phyloP scores from a whole-genome alignment of 495 filamentous ascomycete species.

The Aspergillus asperescens region DNA sequence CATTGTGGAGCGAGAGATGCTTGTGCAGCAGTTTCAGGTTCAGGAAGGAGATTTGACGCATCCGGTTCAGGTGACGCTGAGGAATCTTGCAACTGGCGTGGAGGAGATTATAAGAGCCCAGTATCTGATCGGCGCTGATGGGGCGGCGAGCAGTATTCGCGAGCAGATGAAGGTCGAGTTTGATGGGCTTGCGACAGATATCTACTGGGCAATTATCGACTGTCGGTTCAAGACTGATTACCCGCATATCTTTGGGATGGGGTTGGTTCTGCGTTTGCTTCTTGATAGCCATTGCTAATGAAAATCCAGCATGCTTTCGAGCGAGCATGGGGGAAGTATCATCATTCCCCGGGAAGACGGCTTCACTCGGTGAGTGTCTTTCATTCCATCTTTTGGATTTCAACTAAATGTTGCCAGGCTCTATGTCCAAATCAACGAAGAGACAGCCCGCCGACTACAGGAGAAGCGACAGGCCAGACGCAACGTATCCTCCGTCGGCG shows the following conservation, averaged over 20 bases:
- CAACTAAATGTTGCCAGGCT: not conserved
- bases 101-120: not conserved
- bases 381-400: not conserved
- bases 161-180: slow-evolving; percentile 3
- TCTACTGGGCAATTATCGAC: slow-evolving; percentile 4
- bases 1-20: not conserved
- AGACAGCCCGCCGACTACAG: not conserved
- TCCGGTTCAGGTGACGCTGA: not conserved
- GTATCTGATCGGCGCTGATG: slow-evolving; percentile 3
- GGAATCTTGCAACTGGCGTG: not conserved
- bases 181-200: not conserved
- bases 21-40: not conserved
- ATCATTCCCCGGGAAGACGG: not conserved
- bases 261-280: not conserved
- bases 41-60: not conserved
- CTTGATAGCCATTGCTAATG: not conserved
- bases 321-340: not conserved
- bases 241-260: not conserved
- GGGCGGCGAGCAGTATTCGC: not conserved
- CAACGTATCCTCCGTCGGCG: not conserved
- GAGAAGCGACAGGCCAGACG: not conserved
- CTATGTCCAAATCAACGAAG: slow-evolving; percentile 4
- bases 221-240: slow-evolving; percentile 3
- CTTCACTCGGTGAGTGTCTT: not conserved
- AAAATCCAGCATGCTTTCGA: not conserved